Conservation (phyloP, 176 grass and related monocot species). For the Aegilops speltoides region DNA sequence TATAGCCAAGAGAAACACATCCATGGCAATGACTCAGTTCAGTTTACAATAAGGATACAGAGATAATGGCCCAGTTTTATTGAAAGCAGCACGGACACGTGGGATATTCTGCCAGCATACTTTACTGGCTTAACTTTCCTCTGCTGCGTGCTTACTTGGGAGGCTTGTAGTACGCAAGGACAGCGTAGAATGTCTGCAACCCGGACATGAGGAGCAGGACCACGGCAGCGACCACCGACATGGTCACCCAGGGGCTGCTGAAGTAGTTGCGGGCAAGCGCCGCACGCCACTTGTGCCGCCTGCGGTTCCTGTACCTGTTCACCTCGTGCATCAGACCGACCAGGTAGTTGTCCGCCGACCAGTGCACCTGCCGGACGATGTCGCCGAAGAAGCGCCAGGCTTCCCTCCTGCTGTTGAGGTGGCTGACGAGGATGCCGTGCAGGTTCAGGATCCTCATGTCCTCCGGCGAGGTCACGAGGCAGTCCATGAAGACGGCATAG, state of each 20-base stretch:
- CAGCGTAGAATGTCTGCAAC: conserved; percentile 37
- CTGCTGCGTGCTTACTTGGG: background rate
- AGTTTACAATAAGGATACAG: background rate
- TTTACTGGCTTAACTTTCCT: background rate
- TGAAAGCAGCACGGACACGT: background rate
- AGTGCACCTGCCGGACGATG: background rate
- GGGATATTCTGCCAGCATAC: background rate
- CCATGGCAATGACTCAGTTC: background rate
- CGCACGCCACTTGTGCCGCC: conserved; percentile 3
- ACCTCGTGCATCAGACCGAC: background rate
- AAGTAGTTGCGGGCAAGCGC: conserved; percentile 43
- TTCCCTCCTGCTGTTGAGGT: background rate
- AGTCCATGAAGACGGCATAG: conserved; percentile 1
- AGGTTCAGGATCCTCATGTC: conserved; percentile 37
- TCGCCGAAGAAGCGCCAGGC: background rate
- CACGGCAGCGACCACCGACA: conserved; percentile 7
- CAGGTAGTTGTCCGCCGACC: conserved; percentile 14
- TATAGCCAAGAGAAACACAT: background rate
- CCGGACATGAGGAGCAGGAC: conserved; percentile 23
- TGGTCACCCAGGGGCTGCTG: conserved; percentile 40
- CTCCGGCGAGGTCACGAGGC: conserved; percentile 2
- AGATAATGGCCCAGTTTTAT: background rate
- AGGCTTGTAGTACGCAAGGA: conserved; percentile 21
- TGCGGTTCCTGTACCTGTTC: background rate
- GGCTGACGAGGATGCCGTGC: conserved; percentile 9